Base-by-base conservation (phyloP, 2,329 filamentous ascomycete genomes). In the Alternaria solani region DNA sequence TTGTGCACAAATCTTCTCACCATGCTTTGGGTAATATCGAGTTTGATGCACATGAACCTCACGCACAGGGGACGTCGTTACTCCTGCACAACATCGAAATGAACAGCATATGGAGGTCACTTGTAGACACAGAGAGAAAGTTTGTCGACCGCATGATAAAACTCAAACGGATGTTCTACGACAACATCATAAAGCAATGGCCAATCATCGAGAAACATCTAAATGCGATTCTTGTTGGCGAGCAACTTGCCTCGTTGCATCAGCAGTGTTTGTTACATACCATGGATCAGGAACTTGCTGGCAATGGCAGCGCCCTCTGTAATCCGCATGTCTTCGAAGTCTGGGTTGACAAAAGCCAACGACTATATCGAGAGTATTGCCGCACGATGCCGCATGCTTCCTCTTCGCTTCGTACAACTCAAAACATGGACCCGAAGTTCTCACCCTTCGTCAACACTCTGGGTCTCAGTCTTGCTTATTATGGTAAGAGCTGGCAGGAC, bases 401-500 rank as follows among this genome's bases (percentile, higher is more conserved):
- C 8, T 69, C 67, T 4, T 71, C 73, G 7, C 44, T 77, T 14
- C 66, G 65, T 23, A 59, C 66, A 16, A 72, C 69, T 1, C 63
- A 67, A 26, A 66, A 18, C 3, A 54, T 43, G 26, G 71, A 75
- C 43, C 23, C 57, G 1, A 73, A 67, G 8, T 77, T 77, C 48
- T 36, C 56, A 1, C 64, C 68, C 1, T 75, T 72, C 36, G 56
- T 76, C 38, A 68, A 65, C 16, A 70, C 70, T 1, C 57, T 76
- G 8, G 71, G 69, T 39, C 55, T 77, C 18, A 71, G 66, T 36
- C 59, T 67, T 9, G 59, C 62, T 6, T 72, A 67, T 49, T 68
- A 64, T 56, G 69, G 66, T 5, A 75, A 66, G 54, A 61, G 58
- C n/a, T 75, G 73, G 72, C 66, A 73, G 55, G 70, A 75, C 18